phyloP scores from a whole-genome alignment of 2,329 filamentous ascomycete species.

The Fonsecaea multimorphosa region DNA sequence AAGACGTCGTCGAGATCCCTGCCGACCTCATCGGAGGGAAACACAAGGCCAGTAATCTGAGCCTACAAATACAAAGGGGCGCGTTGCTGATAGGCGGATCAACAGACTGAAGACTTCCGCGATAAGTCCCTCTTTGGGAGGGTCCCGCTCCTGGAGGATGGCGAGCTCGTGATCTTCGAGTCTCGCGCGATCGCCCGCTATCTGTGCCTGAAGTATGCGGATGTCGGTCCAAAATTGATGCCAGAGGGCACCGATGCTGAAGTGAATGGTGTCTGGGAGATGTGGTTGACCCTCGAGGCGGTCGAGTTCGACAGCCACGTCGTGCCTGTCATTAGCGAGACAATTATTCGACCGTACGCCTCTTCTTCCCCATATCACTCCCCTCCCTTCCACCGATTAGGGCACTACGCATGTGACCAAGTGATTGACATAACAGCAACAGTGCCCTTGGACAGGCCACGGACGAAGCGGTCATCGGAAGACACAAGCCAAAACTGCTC shows the following conservation, averaged over 20 bases:
- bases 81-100: not conserved
- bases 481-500: slow-evolving; percentile 13
- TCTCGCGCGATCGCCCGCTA: slow-evolving; percentile 22
- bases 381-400: not conserved
- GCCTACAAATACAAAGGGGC: not conserved
- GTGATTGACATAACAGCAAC: not conserved
- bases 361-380: not conserved
- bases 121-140: slow-evolving; percentile 22
- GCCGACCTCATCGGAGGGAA: slow-evolving; percentile 11
- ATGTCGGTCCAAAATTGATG: slow-evolving; percentile 3
- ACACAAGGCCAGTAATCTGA: slow-evolving; percentile 10
- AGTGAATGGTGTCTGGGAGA: slow-evolving; percentile 9
- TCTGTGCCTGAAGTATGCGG: slow-evolving; percentile 14
- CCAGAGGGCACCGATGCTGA: not conserved
- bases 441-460: slow-evolving; percentile 5
- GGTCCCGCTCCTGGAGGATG: slow-evolving; percentile 18
- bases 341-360: slow-evolving; percentile 10
- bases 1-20: slow-evolving; percentile 1
- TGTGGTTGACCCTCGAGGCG: slow-evolving; percentile 11
- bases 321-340: slow-evolving; percentile 10
- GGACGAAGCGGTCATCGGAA: slow-evolving; percentile 7
- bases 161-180: slow-evolving; percentile 12
- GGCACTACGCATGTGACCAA: not conserved
- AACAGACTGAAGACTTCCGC: slow-evolving; percentile 9
- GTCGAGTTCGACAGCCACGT: slow-evolving; percentile 10